Conservation (phyloP, 202 grass and related monocot genomes). For the Hordeum pubiflorum region DNA sequence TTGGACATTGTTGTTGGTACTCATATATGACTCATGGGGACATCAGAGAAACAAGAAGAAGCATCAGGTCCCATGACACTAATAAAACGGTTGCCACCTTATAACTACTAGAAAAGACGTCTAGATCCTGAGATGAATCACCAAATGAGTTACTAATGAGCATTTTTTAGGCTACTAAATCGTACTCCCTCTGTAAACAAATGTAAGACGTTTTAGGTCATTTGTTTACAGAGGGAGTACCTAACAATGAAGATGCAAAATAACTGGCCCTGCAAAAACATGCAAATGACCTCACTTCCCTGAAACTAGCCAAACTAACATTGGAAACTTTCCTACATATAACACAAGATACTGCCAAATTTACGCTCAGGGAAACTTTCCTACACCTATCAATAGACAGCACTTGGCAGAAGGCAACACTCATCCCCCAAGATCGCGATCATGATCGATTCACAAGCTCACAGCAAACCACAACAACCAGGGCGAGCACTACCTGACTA, state of each 20-base stretch:
- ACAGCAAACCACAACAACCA: background rate
- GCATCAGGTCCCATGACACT: background rate
- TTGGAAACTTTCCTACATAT: too few relatives aligned
- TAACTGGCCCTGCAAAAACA: background rate
- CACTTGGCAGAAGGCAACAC: background rate
- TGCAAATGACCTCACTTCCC: background rate
- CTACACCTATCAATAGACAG: background rate
- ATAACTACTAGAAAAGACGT: background rate
- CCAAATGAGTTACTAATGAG: background rate
- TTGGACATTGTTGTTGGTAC: background rate
- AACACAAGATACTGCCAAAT: background rate
- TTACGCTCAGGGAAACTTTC: background rate
- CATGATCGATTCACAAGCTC: background rate
- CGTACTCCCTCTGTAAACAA: too few relatives aligned
- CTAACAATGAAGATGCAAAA: background rate
- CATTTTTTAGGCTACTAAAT: background rate
- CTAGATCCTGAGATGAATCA: background rate
- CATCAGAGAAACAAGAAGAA: background rate
- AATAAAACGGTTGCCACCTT: background rate
- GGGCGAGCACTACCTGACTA: background rate
- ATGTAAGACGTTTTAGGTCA: too few relatives aligned
- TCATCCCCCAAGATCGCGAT: background rate
- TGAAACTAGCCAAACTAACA: background rate
- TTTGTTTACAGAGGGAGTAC: too few relatives aligned
- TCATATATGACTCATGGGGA: background rate